Base-by-base conservation (phyloP, 1,284 basidiomycete genomes). In the Agroathelia rolfsii region DNA sequence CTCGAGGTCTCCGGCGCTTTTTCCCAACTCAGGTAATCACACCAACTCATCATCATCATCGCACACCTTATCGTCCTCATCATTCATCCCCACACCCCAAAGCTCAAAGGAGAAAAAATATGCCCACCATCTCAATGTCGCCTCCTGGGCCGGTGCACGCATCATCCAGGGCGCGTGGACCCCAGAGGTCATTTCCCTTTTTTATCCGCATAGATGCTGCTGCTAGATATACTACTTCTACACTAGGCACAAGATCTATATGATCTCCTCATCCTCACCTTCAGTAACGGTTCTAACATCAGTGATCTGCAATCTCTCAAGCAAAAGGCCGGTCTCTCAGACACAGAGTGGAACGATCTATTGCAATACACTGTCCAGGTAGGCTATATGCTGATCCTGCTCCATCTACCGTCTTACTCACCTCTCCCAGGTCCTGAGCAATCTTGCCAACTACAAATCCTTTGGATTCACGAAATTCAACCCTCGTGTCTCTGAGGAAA, bases 281-380 rank as follows among this genome's bases (percentile, higher is more conserved):
- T 87, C 58, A 76, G 73, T 47, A 58, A 69, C 30, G 57, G 69
- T 25, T 70, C 68, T 17, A 66, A 64, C 35, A 59, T 86, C 5
- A 65, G 64, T 17, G 65, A 85, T 51, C 49, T 87, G 17, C 52
- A 52, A 5, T 50, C 50, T 5, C 56, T 88, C 20, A 66, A 75
- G 47, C 41, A 52, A 31, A 63, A 60, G 23, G 66, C 80, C 12
- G 67, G 64, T 3, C 45, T 87, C 19, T 56, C 56, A 4, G 50
- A 61, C 3, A 62, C 66, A 21, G 79, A 84, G 27, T 88, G 83
- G 68, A 66, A 74, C 10, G 66, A 72, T 30, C 45, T 83, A 6
- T 45, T 86, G 39, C 76, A 83, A 46, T 89, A 87, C 48, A 61
- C 76, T 1, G 63, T 64, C 3, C 84, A 88, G 68, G 83, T 78